Evolutionary conservation across 371 early-diverging fungal species (phyloP).

Genomic region (Lichtheimia ramosa): DNA sequence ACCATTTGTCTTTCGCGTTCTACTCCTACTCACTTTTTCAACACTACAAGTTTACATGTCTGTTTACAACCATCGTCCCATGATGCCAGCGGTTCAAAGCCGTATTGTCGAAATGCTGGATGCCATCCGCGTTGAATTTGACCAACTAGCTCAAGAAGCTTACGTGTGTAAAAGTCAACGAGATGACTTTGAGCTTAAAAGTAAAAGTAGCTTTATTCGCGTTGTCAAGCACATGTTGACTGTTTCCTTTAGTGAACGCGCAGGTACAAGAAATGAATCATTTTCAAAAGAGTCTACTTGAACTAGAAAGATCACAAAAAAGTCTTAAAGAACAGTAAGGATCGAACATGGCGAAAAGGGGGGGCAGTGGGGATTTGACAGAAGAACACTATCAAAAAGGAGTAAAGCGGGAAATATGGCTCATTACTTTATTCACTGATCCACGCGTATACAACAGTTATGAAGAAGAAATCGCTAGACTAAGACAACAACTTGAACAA

Average conservation of each 20-base stretch:
- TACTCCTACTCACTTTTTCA: not conserved
- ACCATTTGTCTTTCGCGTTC: not conserved
- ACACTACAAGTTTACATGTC: slow-evolving; percentile 12
- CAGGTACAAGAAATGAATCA: slow-evolving; percentile 73
- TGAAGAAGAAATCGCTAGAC: slow-evolving; percentile 34
- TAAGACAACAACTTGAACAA: slow-evolving; percentile 32
- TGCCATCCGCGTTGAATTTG: slow-evolving; percentile 75
- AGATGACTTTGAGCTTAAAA: slow-evolving; percentile 83
- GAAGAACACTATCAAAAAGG: not conserved
- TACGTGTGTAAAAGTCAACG: slow-evolving; percentile 66
- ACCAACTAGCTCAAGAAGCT: slow-evolving; percentile 70
- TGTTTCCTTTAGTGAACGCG: slow-evolving; percentile 35
- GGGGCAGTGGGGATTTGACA: not conserved
- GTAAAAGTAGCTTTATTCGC: slow-evolving; percentile 37
- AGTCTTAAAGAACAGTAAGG: slow-evolving; percentile 62
- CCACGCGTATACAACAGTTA: slow-evolving; percentile 11
- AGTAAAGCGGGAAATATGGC: too few species aligned
- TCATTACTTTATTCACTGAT: too few species aligned
- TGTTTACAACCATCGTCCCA: slow-evolving; percentile 73
- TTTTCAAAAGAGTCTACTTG: slow-evolving; percentile 70
- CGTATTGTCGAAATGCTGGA: slow-evolving; percentile 76
- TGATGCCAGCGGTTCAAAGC: slow-evolving; percentile 59
- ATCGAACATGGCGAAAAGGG: not conserved
- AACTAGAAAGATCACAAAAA: slow-evolving; percentile 73
- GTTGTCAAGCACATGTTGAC: not conserved